Evolutionary conservation across 2,329 filamentous ascomycete genomes (phyloP).

Genomic region (Plenodomus tracheiphilus): DNA sequence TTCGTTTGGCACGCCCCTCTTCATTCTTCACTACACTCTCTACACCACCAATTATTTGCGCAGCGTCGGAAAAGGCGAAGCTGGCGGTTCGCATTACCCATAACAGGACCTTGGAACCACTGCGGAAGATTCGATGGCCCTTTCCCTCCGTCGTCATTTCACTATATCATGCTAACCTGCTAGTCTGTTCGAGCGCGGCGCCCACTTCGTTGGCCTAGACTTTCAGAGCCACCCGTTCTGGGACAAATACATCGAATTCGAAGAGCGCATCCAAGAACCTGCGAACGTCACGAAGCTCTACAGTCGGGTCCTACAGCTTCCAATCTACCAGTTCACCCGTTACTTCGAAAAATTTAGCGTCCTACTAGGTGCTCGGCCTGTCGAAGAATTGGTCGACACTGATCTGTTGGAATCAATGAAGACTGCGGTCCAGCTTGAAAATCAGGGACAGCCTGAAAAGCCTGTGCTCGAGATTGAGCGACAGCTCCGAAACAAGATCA

Average conservation of each 20-base stretch:
- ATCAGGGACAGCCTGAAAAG: constrained; percentile 56
- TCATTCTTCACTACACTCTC: constrained; percentile 30
- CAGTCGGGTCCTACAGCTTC: constrained; percentile 80
- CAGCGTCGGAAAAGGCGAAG: constrained; percentile 4
- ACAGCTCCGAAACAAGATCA: constrained; percentile 78
- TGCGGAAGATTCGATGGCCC: not conserved
- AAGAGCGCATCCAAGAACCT: constrained; percentile 68
- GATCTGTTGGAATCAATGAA: constrained; percentile 71
- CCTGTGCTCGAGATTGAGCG: constrained; percentile 80
- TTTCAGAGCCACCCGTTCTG: constrained; percentile 95
- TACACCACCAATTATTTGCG: constrained; percentile 14
- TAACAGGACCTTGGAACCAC: not conserved
- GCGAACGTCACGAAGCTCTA: constrained; percentile 80
- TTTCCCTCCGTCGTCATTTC: not conserved
- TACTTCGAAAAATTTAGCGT: constrained; percentile 92
- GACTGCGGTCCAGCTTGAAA: constrained; percentile 71
- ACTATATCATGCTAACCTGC: constrained; percentile 10
- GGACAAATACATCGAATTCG: constrained; percentile 98
- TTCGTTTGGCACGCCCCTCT: constrained; percentile 40
- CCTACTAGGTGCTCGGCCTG: constrained; percentile 69
- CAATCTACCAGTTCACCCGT: constrained; percentile 92
- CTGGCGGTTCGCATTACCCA: not conserved
- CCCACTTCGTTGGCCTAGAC: constrained; percentile 82
- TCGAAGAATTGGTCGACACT: constrained; percentile 71
- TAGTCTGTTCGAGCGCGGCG: constrained; percentile 91